Percentiles rank a stretch among this genome's conserved stretches.
Conservation (phyloP, 2,329 filamentous ascomycete species). For the Alternaria sp. region DNA sequence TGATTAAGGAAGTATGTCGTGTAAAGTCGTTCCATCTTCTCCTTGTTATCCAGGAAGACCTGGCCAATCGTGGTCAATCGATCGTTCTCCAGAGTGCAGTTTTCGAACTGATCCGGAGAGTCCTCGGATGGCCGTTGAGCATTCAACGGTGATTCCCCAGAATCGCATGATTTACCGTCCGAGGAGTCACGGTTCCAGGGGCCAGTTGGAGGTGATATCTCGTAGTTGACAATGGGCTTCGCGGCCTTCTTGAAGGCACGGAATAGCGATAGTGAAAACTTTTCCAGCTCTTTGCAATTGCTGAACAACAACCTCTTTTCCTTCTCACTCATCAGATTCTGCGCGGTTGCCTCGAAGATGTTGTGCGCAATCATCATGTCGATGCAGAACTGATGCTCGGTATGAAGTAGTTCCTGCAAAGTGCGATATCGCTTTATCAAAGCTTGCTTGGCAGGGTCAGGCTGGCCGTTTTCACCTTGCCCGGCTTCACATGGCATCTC, state of each 20-base stretch:
- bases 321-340: slow-evolving; percentile 78
- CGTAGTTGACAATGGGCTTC: slow-evolving; percentile 72
- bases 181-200: slow-evolving; percentile 39
- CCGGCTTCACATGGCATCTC: slow-evolving; percentile 20
- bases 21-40: slow-evolving; percentile 70
- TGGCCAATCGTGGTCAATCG: slow-evolving; percentile 66
- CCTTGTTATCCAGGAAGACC: slow-evolving; percentile 64
- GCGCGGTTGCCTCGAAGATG: slow-evolving; percentile 94
- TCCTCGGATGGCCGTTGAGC: slow-evolving; percentile 31
- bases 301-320: slow-evolving; percentile 92
- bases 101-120: slow-evolving; percentile 42
- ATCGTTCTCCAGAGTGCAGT: slow-evolving; percentile 60
- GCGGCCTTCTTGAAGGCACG: slow-evolving; percentile 82
- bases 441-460: slow-evolving; percentile 36
- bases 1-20: slow-evolving; percentile 71
- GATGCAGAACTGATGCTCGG: slow-evolving; percentile 86
- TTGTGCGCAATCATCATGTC: slow-evolving; percentile 98
- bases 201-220: slow-evolving; percentile 49
- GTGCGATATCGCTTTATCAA: slow-evolving; percentile 82
- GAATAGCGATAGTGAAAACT: slow-evolving; percentile 82
- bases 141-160: slow-evolving; percentile 29
- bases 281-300: slow-evolving; percentile 89
- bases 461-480: slow-evolving; percentile 28
- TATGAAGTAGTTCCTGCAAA: slow-evolving; percentile 91
- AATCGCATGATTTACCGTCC: slow-evolving; percentile 27